Base-by-base conservation (phyloP, 495 filamentous ascomycete genomes). In the Parachaetomium inaequale region DNA sequence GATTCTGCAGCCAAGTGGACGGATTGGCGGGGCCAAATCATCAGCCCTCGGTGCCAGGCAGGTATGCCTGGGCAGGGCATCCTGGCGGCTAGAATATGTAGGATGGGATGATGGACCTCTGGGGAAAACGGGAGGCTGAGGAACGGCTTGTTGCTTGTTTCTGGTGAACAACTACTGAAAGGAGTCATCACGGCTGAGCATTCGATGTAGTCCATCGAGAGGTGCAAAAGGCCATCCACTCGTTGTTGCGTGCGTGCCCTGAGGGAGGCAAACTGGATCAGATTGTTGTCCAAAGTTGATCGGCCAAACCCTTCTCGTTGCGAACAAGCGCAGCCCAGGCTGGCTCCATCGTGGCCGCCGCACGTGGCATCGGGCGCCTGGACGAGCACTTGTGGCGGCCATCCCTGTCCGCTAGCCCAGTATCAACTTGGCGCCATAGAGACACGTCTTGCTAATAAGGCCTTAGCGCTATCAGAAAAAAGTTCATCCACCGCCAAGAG, bases 1-100 rank as follows among this genome's bases (percentile, higher is more conserved):
- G 29, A 26, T 52, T 50, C 58, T 62, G 62, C 65, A 61, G 56
- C 40, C 29, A 52, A 29, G 17, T 31, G 6, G 28, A 31, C 1
- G 12, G 28, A 10, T 29, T 8, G 29, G 6, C 49, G 28, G 42
- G 42, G 8, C 4, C 42, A 23, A 46, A 46, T 46, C 3, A 46
- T 10, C 38, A 42, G 17, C 17, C 17, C 15, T 23, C 19, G 19
- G 10, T 0, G 14, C n/a, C 7, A 19, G 32, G 5, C 32, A 5
- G 32, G n/a, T 23, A 7, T 23, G 42, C 8, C 42, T 46, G 42
- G 19, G 42, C 42, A 17, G 42, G 11, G 19, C 17, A 40, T 46
- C 42, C 19, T 23, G 42, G 42, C 42, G 42, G 42, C 19, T 46
- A 40, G 17, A 2, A 10, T 15, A 40, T 2, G 36, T 40, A n/a